Base-by-base conservation (phyloP, 345 rosid genomes). In the Gossypioides kirkii region DNA sequence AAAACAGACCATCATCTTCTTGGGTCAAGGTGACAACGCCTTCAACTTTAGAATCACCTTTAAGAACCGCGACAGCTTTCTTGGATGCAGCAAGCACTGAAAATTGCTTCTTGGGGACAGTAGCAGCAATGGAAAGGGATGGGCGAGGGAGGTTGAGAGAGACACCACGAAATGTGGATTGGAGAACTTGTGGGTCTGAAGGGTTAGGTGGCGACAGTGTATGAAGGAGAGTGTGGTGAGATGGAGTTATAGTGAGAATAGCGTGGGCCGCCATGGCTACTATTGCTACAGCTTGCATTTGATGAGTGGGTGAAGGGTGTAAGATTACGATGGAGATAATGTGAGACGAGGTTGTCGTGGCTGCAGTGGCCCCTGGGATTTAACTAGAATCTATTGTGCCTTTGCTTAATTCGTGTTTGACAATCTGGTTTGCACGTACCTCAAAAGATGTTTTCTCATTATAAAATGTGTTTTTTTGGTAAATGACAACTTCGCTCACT, bases 51-150 rank as follows among this genome's bases (percentile, higher is more conserved):
- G 98, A 90, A 56, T 47, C 82, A 9, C 98, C 97, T 77, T 84
- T 92, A 59, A 94, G 88, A 20, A 94, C 97, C 8, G 93, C 97
- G 0, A 94, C 97, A 5, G 95, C 97, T 70, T 94, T 92, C 80
- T 92, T 92, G 53, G 89, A 42, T 64, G 84, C 91, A 53, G 92
- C 90, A 10, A 87, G 82, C 45, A 91, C 82, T 1, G 86, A 73
- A 50, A 87, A 79, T 0, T 93, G 59, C 81, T 80, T 87, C 47
- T 72, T 47, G 55, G 81, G 61, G 12, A 78, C 49, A 52, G 78
- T 53, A 28, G 86, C 78, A 43, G 79, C 70, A 58, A 81, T 55
- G 72, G 86, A 16, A 36, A 82, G 72, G 49, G 86, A 79, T 41
- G 74, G 84, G 36, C 82, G 87, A 60, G 82, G 74, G 42, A 81